phyloP scores from a whole-genome alignment of 352 stramenopile genomes.

The Phytopythium cucurbitacearum region DNA sequence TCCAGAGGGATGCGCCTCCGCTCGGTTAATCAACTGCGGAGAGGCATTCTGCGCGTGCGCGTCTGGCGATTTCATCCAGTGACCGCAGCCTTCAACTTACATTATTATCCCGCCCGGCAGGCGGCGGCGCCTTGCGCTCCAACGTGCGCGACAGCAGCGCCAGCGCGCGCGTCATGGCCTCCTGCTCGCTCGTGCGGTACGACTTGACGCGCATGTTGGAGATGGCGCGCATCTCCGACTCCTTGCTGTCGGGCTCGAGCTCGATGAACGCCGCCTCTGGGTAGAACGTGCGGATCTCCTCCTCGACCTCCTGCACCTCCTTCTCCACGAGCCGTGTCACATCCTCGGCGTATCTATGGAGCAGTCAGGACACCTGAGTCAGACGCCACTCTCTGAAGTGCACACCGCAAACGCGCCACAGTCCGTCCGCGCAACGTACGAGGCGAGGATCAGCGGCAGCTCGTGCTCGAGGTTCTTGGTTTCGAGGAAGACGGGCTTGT shows the following conservation, averaged over 20 bases:
- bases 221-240: conserved; percentile 84
- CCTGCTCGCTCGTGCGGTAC: conserved; percentile 77
- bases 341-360: conserved; percentile 88
- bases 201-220: conserved; percentile 79
- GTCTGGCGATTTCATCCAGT: too few relatives aligned
- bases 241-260: conserved; percentile 93
- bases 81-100: too few relatives aligned
- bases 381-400: not conserved
- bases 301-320: conserved; percentile 95
- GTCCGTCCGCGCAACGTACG: conserved; percentile 40
- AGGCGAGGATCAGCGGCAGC: conserved; percentile 91
- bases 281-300: conserved; percentile 90
- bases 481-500: conserved; percentile 92
- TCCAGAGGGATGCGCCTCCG: too few relatives aligned
- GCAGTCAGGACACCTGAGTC: not conserved
- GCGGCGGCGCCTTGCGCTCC: conserved; percentile 35
- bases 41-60: too few relatives aligned
- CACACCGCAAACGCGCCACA: not conserved
- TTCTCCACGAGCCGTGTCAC: conserved; percentile 95
- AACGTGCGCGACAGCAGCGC: conserved; percentile 73
- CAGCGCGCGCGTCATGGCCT: conserved; percentile 76
- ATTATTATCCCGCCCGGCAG: not conserved
- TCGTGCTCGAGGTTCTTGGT: conserved; percentile 91
- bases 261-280: conserved; percentile 96
- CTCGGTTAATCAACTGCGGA: too few relatives aligned